phyloP scores from a whole-genome alignment of 441 rosid genomes.

The Erodium trifolium region DNA sequence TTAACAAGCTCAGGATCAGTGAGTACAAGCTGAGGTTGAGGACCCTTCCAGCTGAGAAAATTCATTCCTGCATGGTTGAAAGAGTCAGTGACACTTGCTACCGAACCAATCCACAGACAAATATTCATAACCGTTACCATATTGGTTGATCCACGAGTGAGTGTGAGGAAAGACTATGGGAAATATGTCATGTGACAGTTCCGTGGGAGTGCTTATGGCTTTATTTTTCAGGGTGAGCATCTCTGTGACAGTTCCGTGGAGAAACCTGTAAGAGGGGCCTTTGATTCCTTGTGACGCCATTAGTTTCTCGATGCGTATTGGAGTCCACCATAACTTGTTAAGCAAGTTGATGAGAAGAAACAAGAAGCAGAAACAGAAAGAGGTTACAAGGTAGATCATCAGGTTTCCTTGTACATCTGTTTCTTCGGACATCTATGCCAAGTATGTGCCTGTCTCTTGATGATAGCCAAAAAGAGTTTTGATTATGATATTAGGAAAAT shows the following conservation, averaged over 20 bases:
- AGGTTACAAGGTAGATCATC: background rate
- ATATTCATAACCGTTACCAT: slow-evolving; percentile 20
- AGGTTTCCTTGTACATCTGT: too few relatives aligned
- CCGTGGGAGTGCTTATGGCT: slow-evolving; percentile 16
- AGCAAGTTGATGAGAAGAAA: slow-evolving; percentile 15
- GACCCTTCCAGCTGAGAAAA: slow-evolving; percentile 28
- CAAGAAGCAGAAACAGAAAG: slow-evolving; percentile 15
- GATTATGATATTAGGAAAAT: background rate
- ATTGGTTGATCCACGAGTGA: slow-evolving; percentile 27
- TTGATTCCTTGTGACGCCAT: slow-evolving; percentile 30
- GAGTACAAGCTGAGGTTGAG: slow-evolving; percentile 24
- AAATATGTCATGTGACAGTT: slow-evolving; percentile 22
- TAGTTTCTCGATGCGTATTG: slow-evolving; percentile 20
- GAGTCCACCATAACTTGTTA: slow-evolving; percentile 26
- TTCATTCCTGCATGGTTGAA: slow-evolving; percentile 20
- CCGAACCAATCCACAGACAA: background rate
- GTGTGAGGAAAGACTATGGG: slow-evolving; percentile 27
- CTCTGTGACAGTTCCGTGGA: slow-evolving; percentile 32
- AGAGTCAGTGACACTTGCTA: too few relatives aligned
- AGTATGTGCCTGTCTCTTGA: background rate
- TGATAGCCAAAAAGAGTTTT: background rate
- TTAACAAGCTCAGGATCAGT: slow-evolving; percentile 28
- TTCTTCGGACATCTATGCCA: too few relatives aligned
- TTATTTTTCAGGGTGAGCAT: slow-evolving; percentile 14
- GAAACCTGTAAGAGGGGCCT: slow-evolving; percentile 35